Evolutionary conservation across 2,329 filamentous ascomycete genomes (phyloP), one percentile per base, ranked within the genome.

Genomic region (Elsinoe batatas): DNA sequence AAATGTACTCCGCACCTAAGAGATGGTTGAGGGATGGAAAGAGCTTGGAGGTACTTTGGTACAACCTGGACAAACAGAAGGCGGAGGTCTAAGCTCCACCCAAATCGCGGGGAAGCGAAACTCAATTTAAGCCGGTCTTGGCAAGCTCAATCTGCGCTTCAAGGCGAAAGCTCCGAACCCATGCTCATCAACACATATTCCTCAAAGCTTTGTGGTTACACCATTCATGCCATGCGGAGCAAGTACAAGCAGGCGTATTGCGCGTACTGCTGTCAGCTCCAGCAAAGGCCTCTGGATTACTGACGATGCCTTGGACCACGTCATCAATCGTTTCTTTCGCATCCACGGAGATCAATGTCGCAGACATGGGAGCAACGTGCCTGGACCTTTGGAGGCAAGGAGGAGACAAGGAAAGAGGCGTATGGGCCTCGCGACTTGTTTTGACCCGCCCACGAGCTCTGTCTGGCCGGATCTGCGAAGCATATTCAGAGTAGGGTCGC

Each of bases 21-120:
- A 50, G 33, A 40, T 20, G 49, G 30, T 42, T 15, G 51, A 54
- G 30, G 12, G 26, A 54, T 42, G 51, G 20, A 54, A 13, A 37
- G 10, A 54, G 51, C 51, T 54, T 32, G 37, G 7, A 43, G 47
- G 33, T 38, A 51, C 47, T 51, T 51, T 51, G 47, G 47, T 51
- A 51, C 47, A 51, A 51, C 32, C 32, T 51, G 35, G 51, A 43
- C 17, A 33, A 44, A 30, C 20, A 32, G 36, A 7, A 43, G 13
- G 30, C 11, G 51, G 36, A 30, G 36, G 37, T 15, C 12, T 42
- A 37, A 54, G 51, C 51, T 54, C 36, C 51, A 54, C 8, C 20
- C 30, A 54, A 36, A 30, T 30, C 35, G 51, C 51, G 51, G 51
- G 51, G 51, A 54, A 54, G 51, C 37, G 20, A 43, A 54, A 54